Base-by-base conservation (phyloP, 2,329 filamentous ascomycete genomes). In the Plectosphaerella cucumerina region DNA sequence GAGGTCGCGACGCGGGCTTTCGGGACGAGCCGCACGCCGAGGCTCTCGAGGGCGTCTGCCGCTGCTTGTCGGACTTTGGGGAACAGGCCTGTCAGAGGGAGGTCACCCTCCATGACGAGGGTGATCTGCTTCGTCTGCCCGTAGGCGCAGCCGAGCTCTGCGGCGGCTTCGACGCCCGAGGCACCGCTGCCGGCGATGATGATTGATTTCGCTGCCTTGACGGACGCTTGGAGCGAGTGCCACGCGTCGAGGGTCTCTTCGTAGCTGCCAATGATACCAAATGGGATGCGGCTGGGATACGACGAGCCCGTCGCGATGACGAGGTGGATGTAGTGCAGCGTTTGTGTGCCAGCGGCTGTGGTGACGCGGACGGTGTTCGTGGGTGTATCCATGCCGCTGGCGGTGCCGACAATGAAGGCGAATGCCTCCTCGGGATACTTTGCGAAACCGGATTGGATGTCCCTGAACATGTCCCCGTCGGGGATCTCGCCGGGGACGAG, bases 231-330 rank as follows among this genome's bases (percentile, higher is more conserved):
- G 2, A 69, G 48, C 10, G 58, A 47, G 26, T 67, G 59, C 50
- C 79, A 66, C 11, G 65, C 60, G 1, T 62, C 59, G 4, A 67
- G 48, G 3, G 70, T 69, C 31, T 73, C 67, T 54, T 77, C 70
- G 57, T 76, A 68, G 14, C 67, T 69, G 53, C 72, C 74, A 31
- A 70, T 56, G 21, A 67, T 68, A 58, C 81, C 81, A 62, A 78
- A 76, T 2, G 77, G 76, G 22, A 73, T 57, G 20, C 59, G 56
- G 48, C 59, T 66, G n/a, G 67, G 59, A 31, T 68, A 59, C 26
- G 71, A 70, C n/a, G 78, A 68, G 14, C 79, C 79, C 3, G 81
- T 84, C 10, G 80, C 78, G 42, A 85, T 64, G 53, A 85, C 60
- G 12, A 84, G 66, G 20, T 71, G 72, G 56, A 81, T 71, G 58